Evolutionary conservation across 2,329 filamentous ascomycete species (phyloP).

Genomic region (Aspergillus aculeatus): DNA sequence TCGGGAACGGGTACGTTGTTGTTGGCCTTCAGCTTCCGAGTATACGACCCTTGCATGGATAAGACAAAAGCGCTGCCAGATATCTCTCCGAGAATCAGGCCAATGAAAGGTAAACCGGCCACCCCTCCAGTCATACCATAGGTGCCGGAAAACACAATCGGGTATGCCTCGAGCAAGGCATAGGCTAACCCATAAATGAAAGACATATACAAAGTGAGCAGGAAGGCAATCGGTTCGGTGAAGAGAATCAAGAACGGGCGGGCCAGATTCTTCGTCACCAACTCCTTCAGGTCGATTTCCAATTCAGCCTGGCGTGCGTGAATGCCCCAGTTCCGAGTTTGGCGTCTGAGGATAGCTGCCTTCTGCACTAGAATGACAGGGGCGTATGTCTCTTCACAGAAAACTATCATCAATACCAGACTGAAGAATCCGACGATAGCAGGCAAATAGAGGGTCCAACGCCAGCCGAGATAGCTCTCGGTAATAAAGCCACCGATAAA

Average conservation of each 20-base stretch:
- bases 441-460: conserved; percentile 51
- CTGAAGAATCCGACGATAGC: conserved; percentile 52
- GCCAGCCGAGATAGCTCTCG: conserved; percentile 47
- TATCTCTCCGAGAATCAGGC: conserved; percentile 21
- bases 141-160: conserved; percentile 20
- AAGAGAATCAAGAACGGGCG: conserved; percentile 22
- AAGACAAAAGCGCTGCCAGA: conserved; percentile 18
- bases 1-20: conserved; percentile 22
- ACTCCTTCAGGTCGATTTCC: conserved; percentile 19
- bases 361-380: conserved; percentile 32
- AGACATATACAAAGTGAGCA: conserved; percentile 27
- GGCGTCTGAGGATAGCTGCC: conserved; percentile 19
- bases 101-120: conserved; percentile 21
- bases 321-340: conserved; percentile 24
- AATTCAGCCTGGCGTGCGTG: conserved; percentile 24
- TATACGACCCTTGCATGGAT: conserved; percentile 17
- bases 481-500: conserved; percentile 51
- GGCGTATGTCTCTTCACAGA: conserved; percentile 55
- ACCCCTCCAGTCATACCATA: conserved; percentile 18
- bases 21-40: conserved; percentile 20
- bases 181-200: conserved; percentile 26
- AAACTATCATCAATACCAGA: conserved; percentile 34
- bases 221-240: conserved; percentile 26
- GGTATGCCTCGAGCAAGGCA: conserved; percentile 22
- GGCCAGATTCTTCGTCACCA: conserved; percentile 22